Evolutionary conservation across 106 monocot species (phyloP), one percentile per base, ranked within the genome.

Genomic region (Phalaenopsis aphrodite): DNA sequence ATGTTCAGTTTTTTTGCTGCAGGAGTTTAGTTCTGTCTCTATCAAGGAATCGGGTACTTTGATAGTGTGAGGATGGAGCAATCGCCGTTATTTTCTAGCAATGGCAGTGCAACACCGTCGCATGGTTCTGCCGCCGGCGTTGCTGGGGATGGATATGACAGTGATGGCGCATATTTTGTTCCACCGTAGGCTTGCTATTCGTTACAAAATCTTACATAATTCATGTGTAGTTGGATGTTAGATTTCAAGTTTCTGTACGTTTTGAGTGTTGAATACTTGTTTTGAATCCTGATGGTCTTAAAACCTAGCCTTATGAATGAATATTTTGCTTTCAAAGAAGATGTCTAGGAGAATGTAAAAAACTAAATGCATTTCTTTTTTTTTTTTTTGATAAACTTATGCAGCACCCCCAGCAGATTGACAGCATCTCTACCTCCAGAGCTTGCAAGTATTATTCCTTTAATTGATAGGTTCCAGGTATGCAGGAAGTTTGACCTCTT

Each of bases 391-490:
- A n/a, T 78, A 24, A 17, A 18, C 56, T 18, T 38, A 14, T 95
- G 85, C 89, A 99, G 99, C 45, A 99, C 94, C 12, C 99, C 99
- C 41, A 86, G 81, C 46, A 87, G 93, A 55, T 72, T 99, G 78
- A 91, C 99, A 24, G 85, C 84, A 84, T 90, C 94, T 48, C 72
- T 99, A 73, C 92, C 95, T 48, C 56, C 91, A 9, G 99, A 99
- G 55, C 93, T 99, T 78, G 85, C 99, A 77, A 84, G 93, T 77
- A 87, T 89, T 47, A 91, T 95, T 80, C 94, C 98, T 78, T 78
- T 98, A 46, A 86, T 98, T 75, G 95, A 99, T 84, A 88, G 78
- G 77, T 95, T 95, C 81, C 99, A 99, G 99, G 99, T 98, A 76
- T 37, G 49, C n/a, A n/a, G 45, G 55, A 41, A 75, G 66, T 47